phyloP scores from a whole-genome alignment of 2,329 filamentous ascomycete genomes.

The Paecilomyces dactylethromorphus region DNA sequence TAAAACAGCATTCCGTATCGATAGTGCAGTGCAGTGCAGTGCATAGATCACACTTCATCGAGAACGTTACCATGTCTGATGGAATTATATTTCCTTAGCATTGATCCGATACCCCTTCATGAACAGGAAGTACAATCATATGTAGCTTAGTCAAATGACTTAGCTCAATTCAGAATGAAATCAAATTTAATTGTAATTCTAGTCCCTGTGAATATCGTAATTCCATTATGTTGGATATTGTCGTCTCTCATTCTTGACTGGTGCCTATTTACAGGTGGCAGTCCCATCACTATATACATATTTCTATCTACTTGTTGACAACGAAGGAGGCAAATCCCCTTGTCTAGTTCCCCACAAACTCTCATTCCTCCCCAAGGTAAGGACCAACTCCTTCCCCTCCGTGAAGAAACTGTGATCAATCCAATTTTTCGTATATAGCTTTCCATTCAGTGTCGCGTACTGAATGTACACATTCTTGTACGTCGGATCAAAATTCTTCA shows the following conservation, averaged over 20 bases:
- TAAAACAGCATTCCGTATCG: too few relatives aligned
- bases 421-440: conserved; percentile 56
- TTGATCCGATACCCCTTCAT: too few relatives aligned
- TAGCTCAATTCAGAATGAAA: too few relatives aligned
- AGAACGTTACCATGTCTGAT: too few relatives aligned
- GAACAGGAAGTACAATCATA: too few relatives aligned
- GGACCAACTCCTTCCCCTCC: conserved; percentile 55
- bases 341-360: conserved; percentile 57
- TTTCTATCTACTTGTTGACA: conserved; percentile 10
- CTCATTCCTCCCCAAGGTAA: conserved; percentile 55
- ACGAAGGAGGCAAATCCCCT: conserved; percentile 56
- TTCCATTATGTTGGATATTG: too few relatives aligned
- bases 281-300: background rate
- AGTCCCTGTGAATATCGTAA: too few relatives aligned
- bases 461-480: conserved; percentile 57
- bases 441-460: conserved; percentile 54
- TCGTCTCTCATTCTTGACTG: background rate
- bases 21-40: too few relatives aligned
- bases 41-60: too few relatives aligned
- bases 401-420: conserved; percentile 59
- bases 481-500: conserved; percentile 50
- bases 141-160: too few relatives aligned
- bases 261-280: background rate
- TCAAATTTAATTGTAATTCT: too few relatives aligned
- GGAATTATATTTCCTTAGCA: too few relatives aligned